Evolutionary conservation across 1,284 basidiomycete species (phyloP).

Genomic region (Xerocomus minutiporus): DNA sequence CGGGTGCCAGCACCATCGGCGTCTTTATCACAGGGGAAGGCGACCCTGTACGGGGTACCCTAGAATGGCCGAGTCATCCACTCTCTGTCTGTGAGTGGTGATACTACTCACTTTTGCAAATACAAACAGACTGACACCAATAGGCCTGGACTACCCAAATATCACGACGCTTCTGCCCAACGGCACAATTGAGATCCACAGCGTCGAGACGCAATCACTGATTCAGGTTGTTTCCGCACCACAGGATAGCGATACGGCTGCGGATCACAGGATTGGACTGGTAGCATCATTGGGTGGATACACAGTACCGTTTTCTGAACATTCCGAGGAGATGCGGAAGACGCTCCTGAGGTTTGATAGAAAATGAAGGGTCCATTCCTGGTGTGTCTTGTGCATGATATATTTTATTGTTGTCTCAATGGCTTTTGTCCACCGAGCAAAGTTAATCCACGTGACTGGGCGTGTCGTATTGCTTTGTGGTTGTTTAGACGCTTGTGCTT

Average conservation of each 20-base stretch:
- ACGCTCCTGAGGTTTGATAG: conserved; percentile 26
- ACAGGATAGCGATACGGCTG: conserved; percentile 20
- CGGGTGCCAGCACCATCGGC: conserved; percentile 72
- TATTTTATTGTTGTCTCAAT: conserved; percentile 10
- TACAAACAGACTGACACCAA: conserved; percentile 1
- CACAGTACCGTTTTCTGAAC: conserved; percentile 57
- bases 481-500: conserved; percentile 14
- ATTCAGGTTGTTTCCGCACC: conserved; percentile 67
- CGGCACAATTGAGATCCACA: conserved; percentile 77
- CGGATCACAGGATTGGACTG: conserved; percentile 36
- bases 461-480: conserved; percentile 21
- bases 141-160: conserved; percentile 80
- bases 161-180: conserved; percentile 76
- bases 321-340: conserved; percentile 52
- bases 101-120: not conserved
- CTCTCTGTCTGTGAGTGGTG: conserved; percentile 65
- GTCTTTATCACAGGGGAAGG: conserved; percentile 80
- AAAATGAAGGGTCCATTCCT: conserved; percentile 7
- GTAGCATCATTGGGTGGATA: conserved; percentile 51
- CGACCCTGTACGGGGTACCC: conserved; percentile 83
- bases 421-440: conserved; percentile 4
- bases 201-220: conserved; percentile 68
- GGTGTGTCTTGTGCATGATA: conserved; percentile 28
- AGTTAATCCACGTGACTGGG: conserved; percentile 26
- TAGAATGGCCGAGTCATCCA: conserved; percentile 81